Conservation (phyloP, 345 rosid species). For the Ceriops tagal region DNA sequence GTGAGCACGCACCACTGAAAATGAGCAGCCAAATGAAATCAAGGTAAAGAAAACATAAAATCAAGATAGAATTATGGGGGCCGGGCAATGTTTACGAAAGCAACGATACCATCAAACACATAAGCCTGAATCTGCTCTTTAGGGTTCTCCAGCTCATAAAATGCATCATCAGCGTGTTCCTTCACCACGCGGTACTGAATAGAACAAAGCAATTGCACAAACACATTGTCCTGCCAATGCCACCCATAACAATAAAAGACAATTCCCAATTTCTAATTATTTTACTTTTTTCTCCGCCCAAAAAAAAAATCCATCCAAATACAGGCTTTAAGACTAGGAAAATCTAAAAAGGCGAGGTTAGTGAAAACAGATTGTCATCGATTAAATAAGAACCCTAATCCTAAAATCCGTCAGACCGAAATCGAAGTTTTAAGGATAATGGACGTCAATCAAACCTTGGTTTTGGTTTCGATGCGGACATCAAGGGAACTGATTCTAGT, state of each 20-base stretch:
- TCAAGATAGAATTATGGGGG: background rate
- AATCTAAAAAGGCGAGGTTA: too few species aligned
- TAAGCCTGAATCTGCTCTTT: constrained; percentile 91
- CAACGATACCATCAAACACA: constrained; percentile 75
- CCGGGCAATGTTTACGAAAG: background rate
- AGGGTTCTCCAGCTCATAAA: constrained; percentile 91
- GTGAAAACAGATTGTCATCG: background rate
- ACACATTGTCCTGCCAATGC: constrained; percentile 73
- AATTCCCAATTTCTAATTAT: background rate
- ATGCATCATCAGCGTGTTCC: constrained; percentile 90
- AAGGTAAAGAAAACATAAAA: constrained; percentile 8
- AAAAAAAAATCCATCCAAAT: background rate
- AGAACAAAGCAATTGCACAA: constrained; percentile 90
- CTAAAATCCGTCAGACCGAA: background rate
- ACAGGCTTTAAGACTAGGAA: too few species aligned
- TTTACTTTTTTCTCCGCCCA: background rate
- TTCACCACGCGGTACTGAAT: constrained; percentile 80
- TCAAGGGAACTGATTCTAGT: constrained; percentile 86
- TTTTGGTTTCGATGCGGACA: constrained; percentile 88
- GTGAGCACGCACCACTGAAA: constrained; percentile 83
- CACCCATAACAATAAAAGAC: background rate
- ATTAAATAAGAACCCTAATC: background rate
- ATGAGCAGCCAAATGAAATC: background rate
- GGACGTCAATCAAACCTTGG: constrained; percentile 45
- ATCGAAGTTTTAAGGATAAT: background rate